Percentiles rank a stretch among this genome's conserved stretches.
These are phyloP conservation scores for Davidsoniella virescens DNA, from an alignment of 2,329 filamentous ascomycete genomes.

Conservation along the genomic window DNA sequence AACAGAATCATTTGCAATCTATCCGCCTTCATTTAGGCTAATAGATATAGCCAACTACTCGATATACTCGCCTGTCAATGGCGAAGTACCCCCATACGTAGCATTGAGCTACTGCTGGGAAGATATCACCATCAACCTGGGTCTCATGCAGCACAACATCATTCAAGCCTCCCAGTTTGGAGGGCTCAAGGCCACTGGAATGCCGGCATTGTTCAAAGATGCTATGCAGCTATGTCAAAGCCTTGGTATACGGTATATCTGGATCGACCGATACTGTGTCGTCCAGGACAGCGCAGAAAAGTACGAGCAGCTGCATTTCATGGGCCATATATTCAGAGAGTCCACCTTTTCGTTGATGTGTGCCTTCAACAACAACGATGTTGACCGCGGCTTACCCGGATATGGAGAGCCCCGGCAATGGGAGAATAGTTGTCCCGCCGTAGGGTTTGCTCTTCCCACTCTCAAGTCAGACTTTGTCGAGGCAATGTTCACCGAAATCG, in stretches of 20 bases:
- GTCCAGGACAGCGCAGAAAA: conserved; percentile 13
- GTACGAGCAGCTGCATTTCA: not conserved
- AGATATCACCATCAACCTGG: too few relatives aligned
- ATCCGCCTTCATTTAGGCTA: too few relatives aligned
- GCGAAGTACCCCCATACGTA: not conserved
- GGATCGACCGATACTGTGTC: conserved; percentile 16
- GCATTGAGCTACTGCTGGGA: not conserved
- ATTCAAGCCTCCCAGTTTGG: too few relatives aligned
- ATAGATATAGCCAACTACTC: too few relatives aligned
- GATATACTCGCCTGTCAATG: not conserved
- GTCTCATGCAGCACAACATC: not conserved
- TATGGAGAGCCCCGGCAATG: too few relatives aligned
- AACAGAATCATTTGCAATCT: too few relatives aligned
- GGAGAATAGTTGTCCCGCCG: too few relatives aligned
- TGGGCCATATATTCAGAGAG: not conserved
- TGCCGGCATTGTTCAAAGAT: not conserved
- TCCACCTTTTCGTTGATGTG: not conserved
- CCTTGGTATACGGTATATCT: conserved; percentile 14
- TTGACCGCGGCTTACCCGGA: too few relatives aligned
- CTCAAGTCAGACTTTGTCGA: too few relatives aligned
- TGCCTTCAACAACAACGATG: not conserved
- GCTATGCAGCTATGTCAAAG: conserved; percentile 9
- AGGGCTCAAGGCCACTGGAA: too few relatives aligned
- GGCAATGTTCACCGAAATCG: too few relatives aligned
- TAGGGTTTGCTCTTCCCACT: too few relatives aligned